phyloP scores from a whole-genome alignment of 305 asterid species.

The Fraxinus nigra region DNA sequence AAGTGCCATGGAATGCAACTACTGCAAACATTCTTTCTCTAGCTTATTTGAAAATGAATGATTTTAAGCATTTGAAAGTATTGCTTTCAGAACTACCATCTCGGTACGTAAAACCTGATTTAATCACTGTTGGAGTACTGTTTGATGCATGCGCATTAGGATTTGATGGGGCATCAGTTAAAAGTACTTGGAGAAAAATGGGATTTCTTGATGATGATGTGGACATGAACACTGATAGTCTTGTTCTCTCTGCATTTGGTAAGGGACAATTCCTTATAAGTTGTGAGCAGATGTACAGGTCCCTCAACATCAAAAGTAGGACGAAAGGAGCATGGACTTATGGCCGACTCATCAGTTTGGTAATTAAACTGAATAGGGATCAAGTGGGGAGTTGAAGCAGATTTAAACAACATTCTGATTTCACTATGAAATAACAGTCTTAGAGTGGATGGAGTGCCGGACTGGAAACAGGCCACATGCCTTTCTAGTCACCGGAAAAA shows the following conservation, averaged over 20 bases:
- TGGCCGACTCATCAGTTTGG: constrained; percentile 22
- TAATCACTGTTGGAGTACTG: constrained; percentile 30
- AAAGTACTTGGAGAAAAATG: constrained; percentile 24
- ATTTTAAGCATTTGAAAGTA: constrained; percentile 25
- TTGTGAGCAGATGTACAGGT: constrained; percentile 23
- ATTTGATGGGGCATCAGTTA: constrained; percentile 22
- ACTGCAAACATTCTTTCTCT: constrained; percentile 27
- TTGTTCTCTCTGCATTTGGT: constrained; percentile 34
- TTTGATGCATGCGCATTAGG: constrained; percentile 30
- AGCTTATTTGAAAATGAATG: constrained; percentile 35
- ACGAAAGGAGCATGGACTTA: constrained; percentile 21
- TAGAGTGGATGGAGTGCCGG: background rate
- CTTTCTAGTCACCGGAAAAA: background rate
- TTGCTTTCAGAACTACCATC: constrained; percentile 31
- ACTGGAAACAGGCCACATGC: background rate
- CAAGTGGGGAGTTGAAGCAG: background rate
- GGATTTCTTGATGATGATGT: constrained; percentile 25
- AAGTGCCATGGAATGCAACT: constrained; percentile 31
- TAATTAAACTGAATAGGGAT: background rate
- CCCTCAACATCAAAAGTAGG: background rate
- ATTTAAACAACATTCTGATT: background rate
- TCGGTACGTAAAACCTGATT: constrained; percentile 30
- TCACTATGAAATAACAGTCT: background rate
- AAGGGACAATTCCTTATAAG: constrained; percentile 28
- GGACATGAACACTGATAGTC: constrained; percentile 28